A percentile compares a stretch with the other conserved stretches of the same genome.
Evolutionary conservation across 2,329 filamentous ascomycete species (phyloP).

Genomic region (Fusarium sp.): DNA sequence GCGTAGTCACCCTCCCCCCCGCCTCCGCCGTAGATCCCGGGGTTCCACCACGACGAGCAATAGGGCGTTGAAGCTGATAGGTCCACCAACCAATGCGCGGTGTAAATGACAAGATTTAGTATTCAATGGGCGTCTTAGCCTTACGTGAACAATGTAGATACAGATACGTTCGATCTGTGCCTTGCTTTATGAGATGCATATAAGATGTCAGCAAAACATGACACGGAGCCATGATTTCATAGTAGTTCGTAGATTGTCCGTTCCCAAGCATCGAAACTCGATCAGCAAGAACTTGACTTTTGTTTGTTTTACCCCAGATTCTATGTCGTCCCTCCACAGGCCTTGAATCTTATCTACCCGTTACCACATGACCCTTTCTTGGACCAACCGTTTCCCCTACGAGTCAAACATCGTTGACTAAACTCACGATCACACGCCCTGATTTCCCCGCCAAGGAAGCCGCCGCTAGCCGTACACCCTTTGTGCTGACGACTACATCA

Average conservation of each 20-base stretch:
- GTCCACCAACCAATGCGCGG: constrained; percentile 17
- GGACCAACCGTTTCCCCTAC: constrained; percentile 31
- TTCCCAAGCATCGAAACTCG: neutral
- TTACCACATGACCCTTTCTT: constrained; percentile 30
- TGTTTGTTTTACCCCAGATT: constrained; percentile 5
- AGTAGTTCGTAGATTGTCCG: neutral
- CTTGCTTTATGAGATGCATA: constrained; percentile 19
- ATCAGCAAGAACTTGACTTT: neutral
- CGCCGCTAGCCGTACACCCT: constrained; percentile 40
- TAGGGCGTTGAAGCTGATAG: constrained; percentile 39
- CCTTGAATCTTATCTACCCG: constrained; percentile 18
- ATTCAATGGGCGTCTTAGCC: constrained; percentile 28
- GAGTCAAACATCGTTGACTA: constrained; percentile 27
- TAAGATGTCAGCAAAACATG: constrained; percentile 1
- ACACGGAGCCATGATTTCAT: neutral
- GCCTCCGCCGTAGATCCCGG: constrained; percentile 29
- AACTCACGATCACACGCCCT: constrained; percentile 38
- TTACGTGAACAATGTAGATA: neutral
- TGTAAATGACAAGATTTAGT: constrained; percentile 36
- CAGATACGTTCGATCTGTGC: neutral
- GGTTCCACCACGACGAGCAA: constrained; percentile 39
- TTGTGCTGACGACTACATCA: constrained; percentile 34
- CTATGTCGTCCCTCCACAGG: constrained; percentile 30
- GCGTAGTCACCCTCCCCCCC: constrained; percentile 21
- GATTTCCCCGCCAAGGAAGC: constrained; percentile 28